Percentiles rank a stretch among this genome's conserved stretches.
Evolutionary conservation across 2,329 filamentous ascomycete genomes (phyloP).

Genomic region (Chaetomium globosum): DNA sequence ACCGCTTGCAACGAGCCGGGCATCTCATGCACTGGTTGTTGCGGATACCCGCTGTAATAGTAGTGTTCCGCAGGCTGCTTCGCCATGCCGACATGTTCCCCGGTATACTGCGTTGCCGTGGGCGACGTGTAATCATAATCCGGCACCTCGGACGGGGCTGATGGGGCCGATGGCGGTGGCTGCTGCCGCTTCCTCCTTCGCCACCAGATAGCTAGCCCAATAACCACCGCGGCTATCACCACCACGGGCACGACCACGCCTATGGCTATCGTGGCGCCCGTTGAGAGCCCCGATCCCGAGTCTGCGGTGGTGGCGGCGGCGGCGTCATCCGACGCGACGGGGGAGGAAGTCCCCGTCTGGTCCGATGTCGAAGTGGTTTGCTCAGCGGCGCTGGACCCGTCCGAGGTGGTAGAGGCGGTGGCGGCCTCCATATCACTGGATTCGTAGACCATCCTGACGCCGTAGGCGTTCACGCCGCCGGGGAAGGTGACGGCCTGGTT

Average conservation of each 20-base stretch:
- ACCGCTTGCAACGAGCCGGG: background rate
- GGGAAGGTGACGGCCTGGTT: conserved; percentile 32
- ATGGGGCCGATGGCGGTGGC: background rate
- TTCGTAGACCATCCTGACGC: conserved; percentile 43
- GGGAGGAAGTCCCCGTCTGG: background rate
- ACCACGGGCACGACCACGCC: conserved; percentile 20
- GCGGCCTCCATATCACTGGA: conserved; percentile 31
- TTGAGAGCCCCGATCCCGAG: conserved; percentile 10
- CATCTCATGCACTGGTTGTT: background rate
- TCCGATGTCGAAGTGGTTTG: background rate
- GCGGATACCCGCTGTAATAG: background rate
- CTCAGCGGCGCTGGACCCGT: background rate
- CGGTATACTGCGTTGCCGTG: background rate
- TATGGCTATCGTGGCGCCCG: conserved; percentile 18
- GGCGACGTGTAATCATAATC: too few species aligned
- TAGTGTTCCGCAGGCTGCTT: conserved; percentile 1
- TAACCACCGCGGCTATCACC: conserved; percentile 13
- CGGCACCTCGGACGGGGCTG: background rate
- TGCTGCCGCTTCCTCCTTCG: conserved; percentile 4
- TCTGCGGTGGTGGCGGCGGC: background rate
- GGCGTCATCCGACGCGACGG: background rate
- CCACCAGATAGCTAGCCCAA: background rate
- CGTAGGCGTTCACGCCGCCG: conserved; percentile 42
- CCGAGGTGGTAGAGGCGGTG: background rate
- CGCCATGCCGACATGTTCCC: background rate